Conservation (phyloP, 2,329 filamentous ascomycete species). For the Botrytis fabae region DNA sequence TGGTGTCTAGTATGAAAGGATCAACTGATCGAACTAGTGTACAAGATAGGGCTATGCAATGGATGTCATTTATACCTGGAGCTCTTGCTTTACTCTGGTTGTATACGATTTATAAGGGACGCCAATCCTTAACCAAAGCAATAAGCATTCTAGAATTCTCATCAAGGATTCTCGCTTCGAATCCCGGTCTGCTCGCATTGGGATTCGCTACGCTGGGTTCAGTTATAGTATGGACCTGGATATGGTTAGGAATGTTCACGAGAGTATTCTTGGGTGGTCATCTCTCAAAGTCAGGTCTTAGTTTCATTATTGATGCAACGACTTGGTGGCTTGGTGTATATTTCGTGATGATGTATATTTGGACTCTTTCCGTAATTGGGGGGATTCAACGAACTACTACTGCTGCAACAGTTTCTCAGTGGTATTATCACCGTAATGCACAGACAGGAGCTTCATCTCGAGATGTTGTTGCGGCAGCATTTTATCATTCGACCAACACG, state of each 20-base stretch:
- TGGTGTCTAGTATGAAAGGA: conserved; percentile 86
- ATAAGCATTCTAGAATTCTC: conserved; percentile 91
- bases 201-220: conserved; percentile 74
- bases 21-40: conserved; percentile 69
- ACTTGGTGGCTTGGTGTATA: conserved; percentile 95
- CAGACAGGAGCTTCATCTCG: conserved; percentile 74
- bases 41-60: conserved; percentile 90
- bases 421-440: conserved; percentile 95
- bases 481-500: conserved; percentile 78
- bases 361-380: conserved; percentile 85
- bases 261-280: conserved; percentile 92
- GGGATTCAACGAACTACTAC: conserved; percentile 89
- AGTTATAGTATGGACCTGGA: conserved; percentile 89
- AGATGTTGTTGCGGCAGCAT: conserved; percentile 79
- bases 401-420: conserved; percentile 93
- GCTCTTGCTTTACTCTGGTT: conserved; percentile 75
- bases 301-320: conserved; percentile 79
- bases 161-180: conserved; percentile 81
- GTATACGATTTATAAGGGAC: conserved; percentile 78
- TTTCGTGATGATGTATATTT: conserved; percentile 93
- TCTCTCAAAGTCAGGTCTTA: conserved; percentile 60
- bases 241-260: conserved; percentile 96
- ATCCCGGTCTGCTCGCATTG: conserved; percentile 78
- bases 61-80: conserved; percentile 76
- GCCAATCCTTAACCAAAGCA: conserved; percentile 77